Base-by-base conservation (phyloP, 2,329 filamentous ascomycete genomes). In the Blastomyces parvus region DNA sequence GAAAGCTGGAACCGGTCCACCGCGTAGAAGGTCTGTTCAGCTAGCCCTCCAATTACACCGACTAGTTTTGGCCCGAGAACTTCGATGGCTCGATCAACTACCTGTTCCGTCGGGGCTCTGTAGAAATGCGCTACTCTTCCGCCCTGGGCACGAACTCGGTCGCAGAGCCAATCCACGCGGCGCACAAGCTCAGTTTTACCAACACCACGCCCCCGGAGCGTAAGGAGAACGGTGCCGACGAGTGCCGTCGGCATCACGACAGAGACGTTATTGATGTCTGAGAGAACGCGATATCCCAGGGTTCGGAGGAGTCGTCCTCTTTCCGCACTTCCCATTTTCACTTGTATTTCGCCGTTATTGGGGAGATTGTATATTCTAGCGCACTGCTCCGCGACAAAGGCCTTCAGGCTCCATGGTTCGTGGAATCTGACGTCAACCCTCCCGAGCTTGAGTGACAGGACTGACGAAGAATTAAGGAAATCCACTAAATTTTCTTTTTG, bases 231-330 rank as follows among this genome's bases (percentile, higher is more conserved):
- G 0, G 94, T 99, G 6, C 94, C 94, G 33, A 99, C 95, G 53
- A 99, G 82, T 0, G 94, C 93, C 0, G 94, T 97, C 0, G 94
- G 94, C 94, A 99, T 99, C 58, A 99, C 91, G 0, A 99, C 94
- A 0, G 92, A 96, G 1, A 96, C 93, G 42, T 88, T 86, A 72
- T 99, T 99, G 77, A 99, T 99, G 70, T 99, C 90, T 0, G 89
- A 88, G 1, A 99, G 81, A 0, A 97, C 91, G 69, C 90, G 89
- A 78, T 97, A 99, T 0, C 94, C 94, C 62, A 99, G 81, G 0
- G 90, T 95, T 44, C 91, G 84, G 14, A 99, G 78, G 2, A 99
- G 79, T 64, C 89, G 88, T 62, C 90, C 83, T 30, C 88, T 82
- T 14, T 87, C 79, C 0, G 81, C 77, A 5, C 82, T 76, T 55